These are phyloP conservation scores for Xylariaceae sp. DNA, from an alignment of 2,329 filamentous ascomycete genomes.

Conservation along the genomic window DNA sequence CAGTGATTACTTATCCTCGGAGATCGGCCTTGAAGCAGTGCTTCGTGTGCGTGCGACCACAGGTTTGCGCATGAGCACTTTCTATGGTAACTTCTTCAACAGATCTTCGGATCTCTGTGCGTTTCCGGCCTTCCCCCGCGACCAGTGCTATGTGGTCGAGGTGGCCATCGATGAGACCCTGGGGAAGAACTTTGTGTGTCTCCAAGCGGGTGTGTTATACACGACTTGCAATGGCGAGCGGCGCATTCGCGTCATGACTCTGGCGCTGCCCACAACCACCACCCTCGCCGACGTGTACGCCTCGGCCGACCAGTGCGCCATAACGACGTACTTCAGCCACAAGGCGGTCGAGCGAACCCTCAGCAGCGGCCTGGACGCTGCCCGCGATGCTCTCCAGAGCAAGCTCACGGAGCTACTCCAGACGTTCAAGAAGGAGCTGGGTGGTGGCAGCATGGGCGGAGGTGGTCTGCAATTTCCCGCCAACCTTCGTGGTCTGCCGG, in stretches of 20 bases:
- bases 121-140: slow-evolving; percentile 94
- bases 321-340: slow-evolving; percentile 91
- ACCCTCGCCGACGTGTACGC: slow-evolving; percentile 88
- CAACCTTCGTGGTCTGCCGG: slow-evolving; percentile 80
- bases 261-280: slow-evolving; percentile 87
- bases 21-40: slow-evolving; percentile 93
- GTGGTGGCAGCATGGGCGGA: slow-evolving; percentile 86
- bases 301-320: slow-evolving; percentile 87
- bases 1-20: slow-evolving; percentile 90
- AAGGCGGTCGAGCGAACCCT: slow-evolving; percentile 91
- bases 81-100: slow-evolving; percentile 99
- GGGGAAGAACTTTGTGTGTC: slow-evolving; percentile 82
- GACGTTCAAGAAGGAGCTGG: slow-evolving; percentile 95
- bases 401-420: slow-evolving; percentile 90
- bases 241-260: slow-evolving; percentile 86
- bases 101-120: slow-evolving; percentile 94
- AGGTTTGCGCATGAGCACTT: slow-evolving; percentile 90
- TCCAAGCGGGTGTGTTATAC: slow-evolving; percentile 91
- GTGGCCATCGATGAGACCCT: slow-evolving; percentile 95
- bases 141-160: slow-evolving; percentile 96
- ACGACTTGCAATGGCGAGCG: slow-evolving; percentile 97
- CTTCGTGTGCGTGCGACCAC: slow-evolving; percentile 92
- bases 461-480: slow-evolving; percentile 88
- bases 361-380: slow-evolving; percentile 79
- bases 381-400: slow-evolving; percentile 80